Evolutionary conservation across 2,329 filamentous ascomycete genomes (phyloP), one percentile per base, ranked within the genome.

Genomic region (Penicillium janthinellum): DNA sequence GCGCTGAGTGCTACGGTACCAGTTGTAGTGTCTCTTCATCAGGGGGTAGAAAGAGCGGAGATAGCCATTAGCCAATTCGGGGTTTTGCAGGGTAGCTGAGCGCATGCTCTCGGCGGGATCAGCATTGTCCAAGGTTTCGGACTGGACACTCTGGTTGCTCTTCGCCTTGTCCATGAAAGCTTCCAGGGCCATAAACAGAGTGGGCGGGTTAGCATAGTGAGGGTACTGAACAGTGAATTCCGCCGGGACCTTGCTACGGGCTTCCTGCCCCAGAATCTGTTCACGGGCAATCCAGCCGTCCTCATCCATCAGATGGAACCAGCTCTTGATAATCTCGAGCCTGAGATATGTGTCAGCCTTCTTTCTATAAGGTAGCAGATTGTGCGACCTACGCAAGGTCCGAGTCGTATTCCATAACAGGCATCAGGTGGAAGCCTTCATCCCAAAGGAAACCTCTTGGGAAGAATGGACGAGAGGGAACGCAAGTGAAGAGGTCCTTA

Each of bases 201-300:
- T 98, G 0, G 95, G 95, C 0, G 95, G 95, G 76, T 99, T 99
- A 54, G 95, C 95, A 71, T 97, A 97, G 75, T 98, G 93, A 25
- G 95, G 94, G 73, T 98, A 98, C 73, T 98, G 95, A 14, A 92
- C 86, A 70, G 96, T 93, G 75, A 99, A 99, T 76, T 98, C 93
- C 4, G 83, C 76, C 0, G 95, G 95, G 1, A 99, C 95, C 78
- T 97, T 98, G 83, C 90, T 96, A 63, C 94, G 88, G 49, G 95
- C 95, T 79, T 99, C 95, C 2, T 85, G 78, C 1, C 95, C 95
- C 2, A 99, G 85, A 60, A 99, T 98, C 78, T 97, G 93, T 79
- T 99, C 95, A 54, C 95, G 89, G 3, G 89, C 91, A 72, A 99
- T 98, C 95, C 95, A 99, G 56, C 95, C 95, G 74, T 98, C 92